phyloP scores from a whole-genome alignment of 192 early-diverging fungal species.

The Linnemannia hyalina region DNA sequence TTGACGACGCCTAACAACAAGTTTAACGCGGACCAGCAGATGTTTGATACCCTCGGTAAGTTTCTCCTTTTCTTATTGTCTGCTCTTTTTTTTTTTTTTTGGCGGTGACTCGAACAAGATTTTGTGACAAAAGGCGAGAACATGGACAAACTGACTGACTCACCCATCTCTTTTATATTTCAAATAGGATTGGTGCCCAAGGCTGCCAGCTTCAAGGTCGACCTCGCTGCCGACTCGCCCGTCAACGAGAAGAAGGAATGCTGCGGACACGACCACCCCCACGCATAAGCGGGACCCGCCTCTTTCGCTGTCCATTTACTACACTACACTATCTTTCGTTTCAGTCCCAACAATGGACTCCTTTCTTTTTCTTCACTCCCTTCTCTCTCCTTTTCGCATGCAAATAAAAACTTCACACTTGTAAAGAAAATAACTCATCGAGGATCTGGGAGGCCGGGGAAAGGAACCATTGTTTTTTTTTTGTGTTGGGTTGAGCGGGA shows the following conservation, averaged over 20 bases:
- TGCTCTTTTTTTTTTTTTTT: not conserved
- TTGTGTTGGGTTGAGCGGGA: not conserved
- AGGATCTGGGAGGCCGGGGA: not conserved
- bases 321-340: not conserved
- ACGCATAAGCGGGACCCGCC: slow-evolving; percentile 21
- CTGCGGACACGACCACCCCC: slow-evolving; percentile 40
- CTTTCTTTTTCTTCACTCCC: not conserved
- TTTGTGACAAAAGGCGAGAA: not conserved
- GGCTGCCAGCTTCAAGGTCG: slow-evolving; percentile 57
- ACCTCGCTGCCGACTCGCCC: slow-evolving; percentile 39
- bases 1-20: slow-evolving; percentile 87
- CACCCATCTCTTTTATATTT: not conserved
- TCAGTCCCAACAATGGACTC: not conserved
- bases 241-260: slow-evolving; percentile 39
- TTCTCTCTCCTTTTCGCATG: not conserved
- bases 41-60: slow-evolving; percentile 76
- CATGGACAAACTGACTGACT: not conserved
- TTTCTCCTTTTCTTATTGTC: not conserved
- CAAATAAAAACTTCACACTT: not conserved
- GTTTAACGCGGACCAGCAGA: slow-evolving; percentile 74
- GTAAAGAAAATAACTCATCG: not conserved
- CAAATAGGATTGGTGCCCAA: slow-evolving; percentile 49
- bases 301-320: not conserved
- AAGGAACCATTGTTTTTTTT: not conserved
- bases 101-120: not conserved